A percentile compares a stretch with the other conserved stretches of the same genome.
phyloP scores from a whole-genome alignment of 73 alveolate genomes.

The Paramecium pentaurelia region DNA sequence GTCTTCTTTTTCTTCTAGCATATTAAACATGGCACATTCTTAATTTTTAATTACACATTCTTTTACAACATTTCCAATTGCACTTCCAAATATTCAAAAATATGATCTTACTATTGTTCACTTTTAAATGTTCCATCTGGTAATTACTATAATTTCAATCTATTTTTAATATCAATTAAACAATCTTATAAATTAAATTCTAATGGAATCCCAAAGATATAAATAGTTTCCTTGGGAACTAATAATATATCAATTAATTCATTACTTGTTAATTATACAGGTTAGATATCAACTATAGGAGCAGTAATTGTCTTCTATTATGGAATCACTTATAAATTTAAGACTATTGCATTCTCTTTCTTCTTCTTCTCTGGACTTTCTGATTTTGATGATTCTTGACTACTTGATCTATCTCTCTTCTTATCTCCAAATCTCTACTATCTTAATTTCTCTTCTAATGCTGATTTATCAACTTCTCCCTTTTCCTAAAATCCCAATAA shows the following conservation, averaged over 20 bases:
- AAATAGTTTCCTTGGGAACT: background rate
- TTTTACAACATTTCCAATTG: background rate
- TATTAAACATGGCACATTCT: slow-evolving; percentile 17
- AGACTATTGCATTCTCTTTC: background rate
- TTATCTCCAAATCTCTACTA: background rate
- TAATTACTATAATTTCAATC: background rate
- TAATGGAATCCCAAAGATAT: background rate
- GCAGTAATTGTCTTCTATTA: background rate
- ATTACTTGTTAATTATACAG: background rate
- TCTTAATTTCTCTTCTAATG: slow-evolving; percentile 8
- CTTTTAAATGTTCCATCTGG: background rate
- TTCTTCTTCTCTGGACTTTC: background rate
- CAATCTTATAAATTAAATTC: background rate
- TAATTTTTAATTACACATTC: background rate
- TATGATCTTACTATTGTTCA: background rate
- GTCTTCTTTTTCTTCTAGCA: background rate
- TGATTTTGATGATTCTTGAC: background rate
- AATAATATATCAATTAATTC: background rate
- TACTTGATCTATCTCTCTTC: background rate
- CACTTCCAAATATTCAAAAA: slow-evolving; percentile 37
- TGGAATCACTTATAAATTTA: background rate
- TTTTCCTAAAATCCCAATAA: background rate
- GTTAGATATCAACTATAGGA: background rate
- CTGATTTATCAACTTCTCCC: background rate
- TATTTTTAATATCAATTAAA: background rate